Base-by-base conservation (phyloP, 73 alveolate genomes). In the Loxodes magnus region DNA sequence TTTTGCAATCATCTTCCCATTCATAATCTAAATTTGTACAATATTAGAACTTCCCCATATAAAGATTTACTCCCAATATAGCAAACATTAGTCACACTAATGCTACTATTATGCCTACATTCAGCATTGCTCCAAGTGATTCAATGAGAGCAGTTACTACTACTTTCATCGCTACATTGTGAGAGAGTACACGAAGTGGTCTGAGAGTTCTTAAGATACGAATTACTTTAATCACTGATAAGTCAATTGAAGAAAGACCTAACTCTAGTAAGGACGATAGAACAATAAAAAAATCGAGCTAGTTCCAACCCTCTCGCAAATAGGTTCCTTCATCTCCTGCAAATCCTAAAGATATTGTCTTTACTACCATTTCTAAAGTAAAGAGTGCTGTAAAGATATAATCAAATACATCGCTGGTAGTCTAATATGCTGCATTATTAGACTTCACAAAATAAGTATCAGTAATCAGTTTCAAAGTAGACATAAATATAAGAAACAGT, bases 51-150 rank as follows among this genome's bases (percentile, higher is more conserved):
- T 71, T 82, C 4, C 91, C 95, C 9, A 74, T 58, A 72, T 82
- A 82, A 6, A 87, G 67, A 35, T 73, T 44, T 14, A 87, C 80
- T n/a, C 91, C 97, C n/a, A 86, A 72, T 15, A 86, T 86, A 42
- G 88, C 88, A 69, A 86, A 86, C 88, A 86, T 86, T 33, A 82
- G 84, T 90, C 94, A 91, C 25, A 84, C 93, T 4, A 91, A 71
- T 38, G 79, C 12, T 25, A 87, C 88, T 2, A 88, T 88, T 12
- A 85, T 71, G 27, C 71, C 70, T n/a, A 92, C 93, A 54, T 79
- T 88, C 12, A 71, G 48, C 26, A 91, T 91, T 26, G 88, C 82
- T 12, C 74, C 67, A 6, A 91, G 61, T 15, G 98, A 92, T 55
- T 84, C 90, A 53, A 88, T 56, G 17, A 87, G 57, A n/a, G 95